Evolutionary conservation across 495 filamentous ascomycete species (phyloP), one percentile per base, ranked within the genome.

Genomic region (Recurvomyces mirabilis): DNA sequence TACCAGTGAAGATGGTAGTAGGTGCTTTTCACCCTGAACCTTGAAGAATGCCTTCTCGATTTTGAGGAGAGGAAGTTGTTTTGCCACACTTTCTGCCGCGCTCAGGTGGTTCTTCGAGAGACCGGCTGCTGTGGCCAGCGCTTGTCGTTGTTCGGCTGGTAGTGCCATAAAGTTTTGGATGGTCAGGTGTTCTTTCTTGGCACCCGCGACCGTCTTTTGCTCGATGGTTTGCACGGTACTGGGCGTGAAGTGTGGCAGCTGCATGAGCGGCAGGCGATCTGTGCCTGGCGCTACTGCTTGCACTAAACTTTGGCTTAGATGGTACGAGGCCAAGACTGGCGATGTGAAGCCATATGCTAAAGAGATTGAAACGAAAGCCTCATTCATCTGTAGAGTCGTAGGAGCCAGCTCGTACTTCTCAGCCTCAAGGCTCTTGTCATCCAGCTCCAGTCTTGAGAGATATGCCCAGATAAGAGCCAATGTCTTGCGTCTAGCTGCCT

Each of bases 1-100:
- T 34, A 96, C 87, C 34, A 98, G 72, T 52, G 84, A 91, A 53
- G 81, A 82, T n/a, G 91, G 88, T 12, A 86, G 93, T 59, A 96
- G 81, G 60, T 78, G 84, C 46, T 79, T 83, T 66, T 98, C 91
- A 46, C 91, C 91, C 52, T 84, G 80, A 38, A 98, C 91, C 69
- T 98, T 98, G 76, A 98, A 98, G 67, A 93, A 98, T 1, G 86
- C 84, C 66, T 87, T 89, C 60, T 87, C 86, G n/a, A 96, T 74
- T 44, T 82, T 71, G 35, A 96, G 67, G 33, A 73, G 70, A 0
- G 91, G 91, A 11, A 98, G 66, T 61, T 93, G 84, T 52, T 75
- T 74, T 19, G 86, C 87, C 31, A 94, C 78, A 32, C 63, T 58
- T 39, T 93, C 66, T 22, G 82, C 85, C 19, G 76, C 73, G 26